Evolutionary conservation across 768 basidiomycete genomes (phyloP).

Genomic region (Agaricus subrufescens): DNA sequence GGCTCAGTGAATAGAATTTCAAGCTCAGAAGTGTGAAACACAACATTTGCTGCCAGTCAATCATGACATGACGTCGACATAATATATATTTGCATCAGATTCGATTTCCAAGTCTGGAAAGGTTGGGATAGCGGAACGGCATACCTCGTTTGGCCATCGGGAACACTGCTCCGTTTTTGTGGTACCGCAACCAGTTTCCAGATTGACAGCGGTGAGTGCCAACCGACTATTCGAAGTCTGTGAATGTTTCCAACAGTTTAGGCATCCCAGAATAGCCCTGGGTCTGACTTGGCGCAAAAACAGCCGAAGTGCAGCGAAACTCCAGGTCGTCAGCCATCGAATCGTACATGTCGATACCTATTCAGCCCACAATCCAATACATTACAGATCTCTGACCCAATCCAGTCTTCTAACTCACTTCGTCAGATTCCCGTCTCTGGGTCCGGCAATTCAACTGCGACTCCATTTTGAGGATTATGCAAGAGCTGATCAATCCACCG

Average conservation of each 20-base stretch:
- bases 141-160: too few species aligned
- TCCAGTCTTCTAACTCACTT: neutral
- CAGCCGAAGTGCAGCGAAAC: too few species aligned
- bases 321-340: too few species aligned
- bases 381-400: neutral
- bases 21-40: neutral
- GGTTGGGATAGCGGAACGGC: neutral
- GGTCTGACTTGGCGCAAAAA: too few species aligned
- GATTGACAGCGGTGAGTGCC: conserved; percentile 8
- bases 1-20: too few species aligned
- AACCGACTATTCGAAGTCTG: neutral
- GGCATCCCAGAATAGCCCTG: neutral
- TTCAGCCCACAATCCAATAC: neutral
- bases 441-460: neutral
- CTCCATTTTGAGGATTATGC: neutral
- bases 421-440: neutral
- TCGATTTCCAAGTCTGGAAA: neutral
- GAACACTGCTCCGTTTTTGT: too few species aligned
- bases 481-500: neutral
- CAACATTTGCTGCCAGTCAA: conserved; percentile 9
- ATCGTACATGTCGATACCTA: neutral
- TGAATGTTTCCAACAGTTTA: too few species aligned
- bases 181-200: neutral
- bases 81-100: neutral
- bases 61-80: conserved; percentile 6